A percentile compares a stretch with the other conserved stretches of the same genome.
Conservation (phyloP, 495 filamentous ascomycete genomes). For the Penicillium malachiteum region DNA sequence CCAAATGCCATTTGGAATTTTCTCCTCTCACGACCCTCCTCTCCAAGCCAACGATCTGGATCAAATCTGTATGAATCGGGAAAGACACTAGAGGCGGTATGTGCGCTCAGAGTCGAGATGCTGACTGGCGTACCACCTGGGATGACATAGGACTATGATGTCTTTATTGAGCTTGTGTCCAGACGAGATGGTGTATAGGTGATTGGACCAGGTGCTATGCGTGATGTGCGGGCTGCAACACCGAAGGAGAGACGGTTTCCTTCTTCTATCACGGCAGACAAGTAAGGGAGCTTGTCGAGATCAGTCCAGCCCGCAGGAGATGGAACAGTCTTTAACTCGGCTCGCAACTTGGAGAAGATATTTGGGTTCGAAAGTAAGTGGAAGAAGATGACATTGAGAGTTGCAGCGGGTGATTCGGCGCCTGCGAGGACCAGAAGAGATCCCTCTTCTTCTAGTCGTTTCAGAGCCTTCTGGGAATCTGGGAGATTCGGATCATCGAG, state of each 20-base stretch:
- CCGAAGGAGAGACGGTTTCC: conserved; percentile 43
- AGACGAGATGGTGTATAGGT: conserved; percentile 22
- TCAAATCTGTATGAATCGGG: conserved; percentile 24
- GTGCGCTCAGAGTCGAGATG: conserved; percentile 24
- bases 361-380: conserved; percentile 35
- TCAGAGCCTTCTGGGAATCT: conserved; percentile 30
- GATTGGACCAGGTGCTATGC: conserved; percentile 32
- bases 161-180: not conserved
- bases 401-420: conserved; percentile 34
- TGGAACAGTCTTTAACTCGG: conserved; percentile 31
- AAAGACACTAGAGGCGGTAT: conserved; percentile 23
- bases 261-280: conserved; percentile 45
- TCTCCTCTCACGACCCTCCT: conserved; percentile 13
- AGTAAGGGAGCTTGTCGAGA: conserved; percentile 48
- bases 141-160: conserved; percentile 17
- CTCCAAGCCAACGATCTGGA: conserved; percentile 21
- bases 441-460: conserved; percentile 39
- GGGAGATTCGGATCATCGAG: conserved; percentile 33
- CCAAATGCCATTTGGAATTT: conserved; percentile 24
- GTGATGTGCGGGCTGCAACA: conserved; percentile 20
- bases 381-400: conserved; percentile 29
- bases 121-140: conserved; percentile 26
- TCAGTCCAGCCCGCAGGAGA: conserved; percentile 22
- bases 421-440: conserved; percentile 35
- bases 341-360: conserved; percentile 26